A percentile compares a stretch with the other conserved stretches of the same genome.
These are phyloP conservation scores for Neurospora tetraspora DNA, from an alignment of 495 filamentous ascomycete species.

Conservation along the genomic window DNA sequence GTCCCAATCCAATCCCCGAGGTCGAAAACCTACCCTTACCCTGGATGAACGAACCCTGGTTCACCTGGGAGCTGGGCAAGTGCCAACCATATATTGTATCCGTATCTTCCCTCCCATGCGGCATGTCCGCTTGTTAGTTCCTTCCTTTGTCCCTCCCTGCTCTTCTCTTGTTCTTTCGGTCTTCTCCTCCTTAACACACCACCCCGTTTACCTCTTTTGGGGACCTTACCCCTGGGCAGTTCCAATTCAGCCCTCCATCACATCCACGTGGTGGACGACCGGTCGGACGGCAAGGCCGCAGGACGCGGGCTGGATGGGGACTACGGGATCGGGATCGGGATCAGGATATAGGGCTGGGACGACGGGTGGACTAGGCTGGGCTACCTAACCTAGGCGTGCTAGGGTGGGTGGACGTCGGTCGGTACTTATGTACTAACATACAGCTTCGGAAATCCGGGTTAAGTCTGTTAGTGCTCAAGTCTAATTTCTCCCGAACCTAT, in stretches of 20 bases:
- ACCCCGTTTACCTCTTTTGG: background rate
- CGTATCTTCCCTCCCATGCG: background rate
- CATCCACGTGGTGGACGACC: no score
- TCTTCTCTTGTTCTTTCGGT: background rate
- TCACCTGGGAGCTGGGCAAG: background rate
- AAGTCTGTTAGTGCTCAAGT: background rate
- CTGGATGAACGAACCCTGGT: background rate
- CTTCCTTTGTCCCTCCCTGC: background rate
- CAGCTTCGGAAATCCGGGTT: background rate
- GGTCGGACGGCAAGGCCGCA: background rate
- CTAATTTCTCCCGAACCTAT: background rate
- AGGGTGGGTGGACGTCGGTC: background rate
- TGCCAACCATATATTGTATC: background rate
- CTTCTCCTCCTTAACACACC: background rate
- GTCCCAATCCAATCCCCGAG: background rate
- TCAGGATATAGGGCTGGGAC: background rate
- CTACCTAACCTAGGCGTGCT: no score
- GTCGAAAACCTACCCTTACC: background rate
- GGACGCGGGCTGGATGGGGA: background rate
- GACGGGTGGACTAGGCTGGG: no score
- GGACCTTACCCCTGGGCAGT: background rate
- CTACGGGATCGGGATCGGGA: background rate
- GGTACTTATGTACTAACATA: background rate
- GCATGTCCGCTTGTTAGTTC: background rate
- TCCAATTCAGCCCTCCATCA: no score